Evolutionary conservation across 768 basidiomycete genomes (phyloP).

Genomic region (Trametes cingulata): DNA sequence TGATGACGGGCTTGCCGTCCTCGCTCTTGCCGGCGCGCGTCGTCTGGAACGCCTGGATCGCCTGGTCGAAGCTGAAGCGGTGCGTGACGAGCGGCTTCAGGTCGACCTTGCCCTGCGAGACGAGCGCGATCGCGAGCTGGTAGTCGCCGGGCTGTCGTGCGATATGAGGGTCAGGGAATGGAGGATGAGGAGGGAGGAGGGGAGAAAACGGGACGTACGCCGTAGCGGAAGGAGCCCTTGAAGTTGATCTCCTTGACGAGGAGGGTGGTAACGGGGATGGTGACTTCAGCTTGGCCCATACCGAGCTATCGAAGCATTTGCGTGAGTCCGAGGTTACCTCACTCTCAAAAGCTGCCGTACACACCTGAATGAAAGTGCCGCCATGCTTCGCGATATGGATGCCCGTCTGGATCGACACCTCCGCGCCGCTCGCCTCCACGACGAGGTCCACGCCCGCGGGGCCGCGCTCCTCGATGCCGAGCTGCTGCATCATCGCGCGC

Average conservation of each 20-base stretch:
- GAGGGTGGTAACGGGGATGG: conserved; percentile 68
- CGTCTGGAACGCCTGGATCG: conserved; percentile 77
- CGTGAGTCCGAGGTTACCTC: neutral
- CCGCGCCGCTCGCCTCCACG: conserved; percentile 91
- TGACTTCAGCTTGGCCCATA: conserved; percentile 78
- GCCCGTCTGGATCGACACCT: conserved; percentile 88
- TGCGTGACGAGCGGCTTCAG: conserved; percentile 90
- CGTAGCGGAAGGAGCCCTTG: conserved; percentile 93
- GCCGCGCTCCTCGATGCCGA: conserved; percentile 74
- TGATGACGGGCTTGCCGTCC: conserved; percentile 88
- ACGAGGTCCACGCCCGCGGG: conserved; percentile 76
- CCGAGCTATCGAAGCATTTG: conserved; percentile 60
- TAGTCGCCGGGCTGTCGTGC: conserved; percentile 84
- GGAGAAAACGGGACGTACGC: conserved; percentile 42
- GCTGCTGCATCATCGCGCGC: conserved; percentile 57
- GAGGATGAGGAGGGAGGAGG: neutral
- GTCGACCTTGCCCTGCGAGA: conserved; percentile 78
- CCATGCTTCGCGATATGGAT: conserved; percentile 74
- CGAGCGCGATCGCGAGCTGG: conserved; percentile 80
- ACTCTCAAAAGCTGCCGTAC: conserved; percentile 3
- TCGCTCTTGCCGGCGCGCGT: conserved; percentile 78
- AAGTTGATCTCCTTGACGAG: conserved; percentile 78
- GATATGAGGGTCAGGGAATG: neutral
- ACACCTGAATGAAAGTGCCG: conserved; percentile 71
- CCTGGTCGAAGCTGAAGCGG: conserved; percentile 78